Evolutionary conservation across 1,284 basidiomycete genomes (phyloP).

Genomic region (Agaricales sp.): DNA sequence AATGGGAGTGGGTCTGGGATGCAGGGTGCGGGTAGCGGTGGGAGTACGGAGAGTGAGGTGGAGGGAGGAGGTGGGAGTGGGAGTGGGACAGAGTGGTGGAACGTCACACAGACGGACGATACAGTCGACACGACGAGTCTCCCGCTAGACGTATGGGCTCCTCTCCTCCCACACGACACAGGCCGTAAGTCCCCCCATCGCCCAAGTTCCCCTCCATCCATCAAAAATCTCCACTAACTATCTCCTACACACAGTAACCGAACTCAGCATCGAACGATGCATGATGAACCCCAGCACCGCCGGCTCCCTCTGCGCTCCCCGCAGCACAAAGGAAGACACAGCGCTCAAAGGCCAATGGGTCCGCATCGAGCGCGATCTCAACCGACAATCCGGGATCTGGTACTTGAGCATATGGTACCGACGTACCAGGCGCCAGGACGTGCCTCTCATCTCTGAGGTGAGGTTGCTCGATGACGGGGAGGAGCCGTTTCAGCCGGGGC

Average conservation of each 20-base stretch:
- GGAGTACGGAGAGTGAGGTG: conserved; percentile 10
- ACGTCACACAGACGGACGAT: conserved; percentile 34
- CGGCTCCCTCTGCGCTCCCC: conserved; percentile 55
- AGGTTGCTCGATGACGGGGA: conserved; percentile 41
- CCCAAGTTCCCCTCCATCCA: neutral
- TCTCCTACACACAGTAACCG: conserved; percentile 49
- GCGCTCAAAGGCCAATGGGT: conserved; percentile 85
- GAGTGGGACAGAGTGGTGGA: conserved; percentile 60
- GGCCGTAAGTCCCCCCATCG: conserved; percentile 47
- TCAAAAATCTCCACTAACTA: conserved; percentile 7
- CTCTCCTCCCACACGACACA: conserved; percentile 72
- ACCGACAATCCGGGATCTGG: conserved; percentile 42
- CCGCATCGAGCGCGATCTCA: conserved; percentile 68
- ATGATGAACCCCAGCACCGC: conserved; percentile 49
- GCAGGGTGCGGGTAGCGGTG: neutral
- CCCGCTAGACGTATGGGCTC: conserved; percentile 76
- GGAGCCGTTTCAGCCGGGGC: conserved; percentile 27
- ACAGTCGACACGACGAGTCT: conserved; percentile 50
- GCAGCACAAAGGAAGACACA: conserved; percentile 62
- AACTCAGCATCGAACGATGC: conserved; percentile 68
- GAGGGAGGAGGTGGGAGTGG: neutral
- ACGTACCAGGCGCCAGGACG: conserved; percentile 69
- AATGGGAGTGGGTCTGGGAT: conserved; percentile 9
- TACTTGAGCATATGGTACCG: conserved; percentile 72
- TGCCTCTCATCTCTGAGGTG: conserved; percentile 58